Conservation (phyloP, 768 basidiomycete genomes). For the Suillus clintonianus region DNA sequence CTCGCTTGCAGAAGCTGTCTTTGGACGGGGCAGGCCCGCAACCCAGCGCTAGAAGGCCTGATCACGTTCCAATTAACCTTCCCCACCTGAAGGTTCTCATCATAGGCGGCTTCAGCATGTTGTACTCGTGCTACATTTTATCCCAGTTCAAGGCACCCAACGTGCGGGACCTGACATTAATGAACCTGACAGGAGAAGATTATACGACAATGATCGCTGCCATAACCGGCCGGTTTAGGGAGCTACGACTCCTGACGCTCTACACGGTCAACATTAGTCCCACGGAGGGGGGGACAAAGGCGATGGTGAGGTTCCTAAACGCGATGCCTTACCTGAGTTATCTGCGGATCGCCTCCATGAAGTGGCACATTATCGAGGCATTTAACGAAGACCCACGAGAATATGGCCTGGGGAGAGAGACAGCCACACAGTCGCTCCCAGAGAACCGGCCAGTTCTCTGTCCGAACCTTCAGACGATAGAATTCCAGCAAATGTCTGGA, state of each 20-base stretch:
- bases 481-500: slow-evolving; percentile 42
- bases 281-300: slow-evolving; percentile 21
- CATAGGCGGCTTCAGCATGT: slow-evolving; percentile 55
- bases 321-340: slow-evolving; percentile 59
- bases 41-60: slow-evolving; percentile 27
- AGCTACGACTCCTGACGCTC: slow-evolving; percentile 56
- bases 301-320: slow-evolving; percentile 52
- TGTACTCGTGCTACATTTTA: slow-evolving; percentile 49
- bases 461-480: slow-evolving; percentile 47
- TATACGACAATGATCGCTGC: slow-evolving; percentile 48
- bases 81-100: slow-evolving; percentile 51
- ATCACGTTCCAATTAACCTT: slow-evolving; percentile 45
- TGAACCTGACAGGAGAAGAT: slow-evolving; percentile 52
- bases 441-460: slow-evolving; percentile 33
- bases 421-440: slow-evolving; percentile 8
- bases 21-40: slow-evolving; percentile 65
- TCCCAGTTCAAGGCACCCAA: slow-evolving; percentile 57
- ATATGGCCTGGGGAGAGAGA: slow-evolving; percentile 11
- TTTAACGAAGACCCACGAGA: slow-evolving; percentile 45
- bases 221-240: slow-evolving; percentile 51
- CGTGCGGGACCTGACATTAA: slow-evolving; percentile 57
- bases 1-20: slow-evolving; percentile 53
- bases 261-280: slow-evolving; percentile 43
- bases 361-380: slow-evolving; percentile 43
- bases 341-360: slow-evolving; percentile 49